phyloP scores from a whole-genome alignment of 2,329 filamentous ascomycete genomes.

The Blumeriella jaapii region DNA sequence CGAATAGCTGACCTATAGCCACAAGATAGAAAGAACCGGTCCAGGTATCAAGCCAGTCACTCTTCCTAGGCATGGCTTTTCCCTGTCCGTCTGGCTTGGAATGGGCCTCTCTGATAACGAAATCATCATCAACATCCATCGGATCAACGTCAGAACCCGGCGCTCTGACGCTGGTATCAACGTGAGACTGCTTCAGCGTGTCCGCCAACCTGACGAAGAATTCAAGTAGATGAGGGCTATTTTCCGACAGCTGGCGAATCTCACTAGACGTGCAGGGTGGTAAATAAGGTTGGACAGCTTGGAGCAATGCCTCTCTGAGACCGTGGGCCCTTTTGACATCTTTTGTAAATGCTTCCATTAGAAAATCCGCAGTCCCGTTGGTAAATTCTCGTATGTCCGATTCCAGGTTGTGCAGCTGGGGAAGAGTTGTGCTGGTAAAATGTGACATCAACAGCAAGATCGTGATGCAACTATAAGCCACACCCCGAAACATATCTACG shows the following conservation, averaged over 20 bases:
- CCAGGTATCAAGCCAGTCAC: slow-evolving; percentile 20
- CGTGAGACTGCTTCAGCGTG: slow-evolving; percentile 12
- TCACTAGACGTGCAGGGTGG: slow-evolving; percentile 16
- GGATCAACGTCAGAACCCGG: slow-evolving; percentile 32
- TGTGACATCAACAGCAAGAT: slow-evolving; percentile 19
- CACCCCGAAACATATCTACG: slow-evolving; percentile 21
- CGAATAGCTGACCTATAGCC: slow-evolving; percentile 16
- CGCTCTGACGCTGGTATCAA: background rate
- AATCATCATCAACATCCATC: slow-evolving; percentile 49
- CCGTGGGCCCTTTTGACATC: slow-evolving; percentile 12
- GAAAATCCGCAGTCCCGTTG: slow-evolving; percentile 16
- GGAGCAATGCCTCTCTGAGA: slow-evolving; percentile 20
- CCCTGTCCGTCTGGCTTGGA: slow-evolving; percentile 29
- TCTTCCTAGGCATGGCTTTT: slow-evolving; percentile 32
- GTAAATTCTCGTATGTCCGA: slow-evolving; percentile 11
- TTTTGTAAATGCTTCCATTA: slow-evolving; percentile 9
- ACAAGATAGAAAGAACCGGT: slow-evolving; percentile 19
- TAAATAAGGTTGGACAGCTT: slow-evolving; percentile 23
- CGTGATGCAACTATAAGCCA: slow-evolving; percentile 21
- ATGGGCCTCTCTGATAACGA: slow-evolving; percentile 47
- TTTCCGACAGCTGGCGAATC: slow-evolving; percentile 12
- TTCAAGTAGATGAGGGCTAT: slow-evolving; percentile 15
- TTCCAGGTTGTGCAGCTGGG: slow-evolving; percentile 15
- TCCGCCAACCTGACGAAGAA: slow-evolving; percentile 21
- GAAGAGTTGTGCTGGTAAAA: slow-evolving; percentile 12